Evolutionary conservation across 371 early-diverging fungal species (phyloP), one percentile per base, ranked within the genome.

Genomic region (Thermomucor indicae-seudaticae): DNA sequence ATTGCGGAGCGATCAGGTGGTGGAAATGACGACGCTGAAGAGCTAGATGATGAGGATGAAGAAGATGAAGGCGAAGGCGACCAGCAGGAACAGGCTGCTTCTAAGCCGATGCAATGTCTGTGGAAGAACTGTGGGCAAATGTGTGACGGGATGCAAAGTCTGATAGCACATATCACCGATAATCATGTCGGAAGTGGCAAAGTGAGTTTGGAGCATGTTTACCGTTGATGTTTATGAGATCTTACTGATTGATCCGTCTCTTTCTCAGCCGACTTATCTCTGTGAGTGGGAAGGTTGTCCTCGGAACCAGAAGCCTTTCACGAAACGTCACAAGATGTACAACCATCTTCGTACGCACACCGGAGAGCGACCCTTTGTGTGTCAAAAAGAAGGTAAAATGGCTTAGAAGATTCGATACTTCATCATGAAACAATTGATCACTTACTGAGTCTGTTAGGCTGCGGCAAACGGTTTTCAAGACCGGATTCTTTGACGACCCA

Each of bases 401-500:
- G 23, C 6, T 19, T 35, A 30, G n/a, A 23, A 20, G n/a, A 3
- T 24, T 23, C 17, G 43, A 23, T 22, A 3, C 8, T 14, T 17
- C 7, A 42, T 14, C 5, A 22, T 7, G 6, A 25, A 6, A 6
- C 22, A 20, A 22, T 19, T 6, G 14, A 27, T 12, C 11, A 43
- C 25, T 25, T 29, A 14, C n/a, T 6, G 14, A 30, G 4, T 43
- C 29, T 30, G 14, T 20, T 29, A 51, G 51, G 73, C 6, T 92
- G 93, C 61, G 86, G 78, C 16, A 95, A 95, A 55, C 77, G 78
- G 31, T 95, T 95, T 51, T 87, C 91, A 7, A 70, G 95, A 34
- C 91, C 89, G 38, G 95, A 95, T 62, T 92, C 92, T 6, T 73
- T 95, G 30, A 87, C 89, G 29, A 92, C 92, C 7, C 95, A 95